Percentiles rank a stretch among this genome's conserved stretches.
These are phyloP conservation scores for Litsea cubeba DNA, from an alignment of 164 flowering plant genomes.

Conservation along the genomic window DNA sequence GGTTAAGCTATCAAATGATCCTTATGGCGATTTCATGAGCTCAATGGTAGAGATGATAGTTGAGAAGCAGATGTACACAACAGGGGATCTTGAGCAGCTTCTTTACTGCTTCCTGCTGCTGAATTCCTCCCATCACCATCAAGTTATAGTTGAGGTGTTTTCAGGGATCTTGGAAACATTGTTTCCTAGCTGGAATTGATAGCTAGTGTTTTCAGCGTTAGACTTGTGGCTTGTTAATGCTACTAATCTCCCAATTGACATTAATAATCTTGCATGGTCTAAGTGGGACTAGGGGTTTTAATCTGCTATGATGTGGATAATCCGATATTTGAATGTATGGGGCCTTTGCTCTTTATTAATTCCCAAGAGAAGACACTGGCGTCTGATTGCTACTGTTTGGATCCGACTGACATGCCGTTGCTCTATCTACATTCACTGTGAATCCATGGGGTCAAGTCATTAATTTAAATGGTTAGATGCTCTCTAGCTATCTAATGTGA, in stretches of 20 bases:
- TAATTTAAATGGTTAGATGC: too few species aligned
- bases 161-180: constrained; percentile 67
- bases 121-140: constrained; percentile 58
- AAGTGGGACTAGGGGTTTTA: too few species aligned
- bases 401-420: too few species aligned
- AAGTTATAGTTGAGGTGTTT: constrained; percentile 57
- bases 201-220: not conserved
- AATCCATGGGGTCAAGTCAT: too few species aligned
- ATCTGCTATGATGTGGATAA: too few species aligned
- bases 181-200: constrained; percentile 31
- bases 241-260: not conserved
- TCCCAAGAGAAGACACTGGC: too few species aligned
- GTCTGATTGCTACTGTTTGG: too few species aligned
- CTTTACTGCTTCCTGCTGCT: constrained; percentile 60
- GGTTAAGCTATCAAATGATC: constrained; percentile 66
- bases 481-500: too few species aligned
- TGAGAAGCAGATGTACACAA: constrained; percentile 51
- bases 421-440: too few species aligned
- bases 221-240: too few species aligned
- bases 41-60: constrained; percentile 88
- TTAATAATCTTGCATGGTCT: not conserved
- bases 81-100: constrained; percentile 49
- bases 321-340: too few species aligned
- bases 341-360: too few species aligned
- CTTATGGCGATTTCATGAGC: constrained; percentile 53